A percentile compares a stretch with the other conserved stretches of the same genome.
Evolutionary conservation across 768 basidiomycete genomes (phyloP).

Genomic region (Leccinum sublutescens): DNA sequence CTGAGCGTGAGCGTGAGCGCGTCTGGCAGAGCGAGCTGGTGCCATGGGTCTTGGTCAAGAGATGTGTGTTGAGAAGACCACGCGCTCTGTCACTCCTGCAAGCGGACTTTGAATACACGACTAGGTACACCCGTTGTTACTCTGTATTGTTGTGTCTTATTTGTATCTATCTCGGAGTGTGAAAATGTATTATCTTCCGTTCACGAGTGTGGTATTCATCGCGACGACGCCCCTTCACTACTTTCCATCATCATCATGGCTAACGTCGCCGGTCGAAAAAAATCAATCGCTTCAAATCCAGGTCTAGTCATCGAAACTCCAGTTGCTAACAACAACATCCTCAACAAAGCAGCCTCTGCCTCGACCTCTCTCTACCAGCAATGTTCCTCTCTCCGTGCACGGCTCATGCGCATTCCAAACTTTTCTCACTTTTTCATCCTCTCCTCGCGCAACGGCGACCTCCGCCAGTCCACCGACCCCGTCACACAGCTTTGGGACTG

Average conservation of each 20-base stretch:
- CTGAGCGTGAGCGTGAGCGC: conserved; percentile 43
- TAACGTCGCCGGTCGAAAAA: conserved; percentile 69
- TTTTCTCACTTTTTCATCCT: conserved; percentile 71
- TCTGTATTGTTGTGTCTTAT: conserved; percentile 14
- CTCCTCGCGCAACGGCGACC: conserved; percentile 52
- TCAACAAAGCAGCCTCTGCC: conserved; percentile 87
- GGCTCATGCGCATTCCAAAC: conserved; percentile 74
- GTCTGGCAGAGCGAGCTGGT: conserved; percentile 66
- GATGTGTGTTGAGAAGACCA: conserved; percentile 6
- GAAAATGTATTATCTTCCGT: conserved; percentile 33
- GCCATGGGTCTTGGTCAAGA: conserved; percentile 68
- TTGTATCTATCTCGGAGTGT: conserved; percentile 34
- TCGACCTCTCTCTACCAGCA: conserved; percentile 91
- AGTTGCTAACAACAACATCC: conserved; percentile 77
- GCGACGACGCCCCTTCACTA: no score
- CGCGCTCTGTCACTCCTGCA: conserved; percentile 23
- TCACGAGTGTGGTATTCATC: no score
- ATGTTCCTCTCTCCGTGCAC: conserved; percentile 74
- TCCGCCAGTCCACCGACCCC: conserved; percentile 81
- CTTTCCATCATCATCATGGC: conserved; percentile 46
- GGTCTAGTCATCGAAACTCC: conserved; percentile 72
- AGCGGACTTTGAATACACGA: conserved; percentile 19
- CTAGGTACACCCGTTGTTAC: no score
- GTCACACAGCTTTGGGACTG: conserved; percentile 94
- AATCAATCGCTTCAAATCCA: conserved; percentile 66